A percentile compares a stretch with the other conserved stretches of the same genome.
Evolutionary conservation across 371 early-diverging fungal species (phyloP).

Genomic region (Nosema bombycis): DNA sequence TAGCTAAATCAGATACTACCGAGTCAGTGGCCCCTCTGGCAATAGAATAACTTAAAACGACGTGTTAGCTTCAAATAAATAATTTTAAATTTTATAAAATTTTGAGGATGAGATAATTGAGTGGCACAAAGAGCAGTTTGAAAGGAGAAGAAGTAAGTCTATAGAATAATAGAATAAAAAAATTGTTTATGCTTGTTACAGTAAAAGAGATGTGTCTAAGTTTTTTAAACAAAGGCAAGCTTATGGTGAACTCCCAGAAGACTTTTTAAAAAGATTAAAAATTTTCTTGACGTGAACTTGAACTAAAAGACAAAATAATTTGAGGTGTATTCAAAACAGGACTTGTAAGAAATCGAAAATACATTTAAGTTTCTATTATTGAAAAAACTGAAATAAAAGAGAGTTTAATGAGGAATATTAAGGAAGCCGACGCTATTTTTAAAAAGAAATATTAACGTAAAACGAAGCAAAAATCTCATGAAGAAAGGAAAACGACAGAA

Average conservation of each 20-base stretch:
- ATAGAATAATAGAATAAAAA: background rate
- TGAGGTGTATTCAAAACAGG: background rate
- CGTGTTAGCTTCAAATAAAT: too few relatives aligned
- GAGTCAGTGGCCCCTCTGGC: too few relatives aligned
- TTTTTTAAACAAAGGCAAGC: background rate
- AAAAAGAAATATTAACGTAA: background rate
- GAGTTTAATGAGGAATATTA: background rate
- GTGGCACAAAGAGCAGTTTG: background rate
- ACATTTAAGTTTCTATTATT: background rate
- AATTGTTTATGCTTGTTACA: background rate
- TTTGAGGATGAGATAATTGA: background rate
- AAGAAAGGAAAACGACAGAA: background rate
- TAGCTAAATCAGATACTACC: too few relatives aligned
- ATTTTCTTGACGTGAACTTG: background rate
- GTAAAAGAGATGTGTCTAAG: background rate
- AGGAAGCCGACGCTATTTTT: background rate
- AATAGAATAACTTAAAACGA: too few relatives aligned
- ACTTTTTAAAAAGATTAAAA: background rate
- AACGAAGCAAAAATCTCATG: background rate
- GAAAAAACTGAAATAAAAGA: background rate
- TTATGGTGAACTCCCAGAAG: background rate
- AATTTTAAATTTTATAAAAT: background rate
- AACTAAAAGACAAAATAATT: background rate
- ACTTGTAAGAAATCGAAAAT: background rate
- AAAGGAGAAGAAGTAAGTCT: background rate